phyloP scores from a whole-genome alignment of 208 protist genomes.

The Wallacemonas collosoma region DNA sequence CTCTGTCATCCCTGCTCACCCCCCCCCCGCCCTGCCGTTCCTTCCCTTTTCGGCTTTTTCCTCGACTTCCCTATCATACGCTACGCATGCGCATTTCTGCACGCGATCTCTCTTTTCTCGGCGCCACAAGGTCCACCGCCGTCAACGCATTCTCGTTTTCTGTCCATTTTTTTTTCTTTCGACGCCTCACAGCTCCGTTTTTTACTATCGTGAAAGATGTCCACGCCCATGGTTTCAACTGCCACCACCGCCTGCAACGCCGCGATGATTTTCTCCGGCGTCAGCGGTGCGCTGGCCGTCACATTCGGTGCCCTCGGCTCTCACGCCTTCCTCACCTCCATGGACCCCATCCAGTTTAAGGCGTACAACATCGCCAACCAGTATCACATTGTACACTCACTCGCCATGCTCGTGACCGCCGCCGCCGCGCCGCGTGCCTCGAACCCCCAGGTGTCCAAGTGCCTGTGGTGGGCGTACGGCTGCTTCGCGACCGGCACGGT shows the following conservation, averaged over 20 bases:
- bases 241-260: conserved; percentile 18
- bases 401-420: conserved; percentile 56
- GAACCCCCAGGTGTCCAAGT: conserved; percentile 18
- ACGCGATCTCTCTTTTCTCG: no score
- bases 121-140: no score
- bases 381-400: conserved; percentile 74
- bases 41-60: no score
- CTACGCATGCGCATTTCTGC: no score
- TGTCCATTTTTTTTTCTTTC: background rate
- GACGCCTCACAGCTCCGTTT: background rate
- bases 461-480: conserved; percentile 42
- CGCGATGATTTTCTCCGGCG: conserved; percentile 24
- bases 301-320: conserved; percentile 50
- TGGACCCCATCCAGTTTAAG: conserved; percentile 49
- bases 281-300: conserved; percentile 43
- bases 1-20: no score
- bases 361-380: conserved; percentile 54
- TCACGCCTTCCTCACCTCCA: conserved; percentile 48
- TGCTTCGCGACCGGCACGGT: conserved; percentile 38
- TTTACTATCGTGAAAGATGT: conserved; percentile 1
- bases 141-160: background rate
- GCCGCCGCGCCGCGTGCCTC: conserved; percentile 27
- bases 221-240: conserved; percentile 9
- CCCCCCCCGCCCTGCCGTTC: no score
- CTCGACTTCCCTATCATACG: no score